Conservation (phyloP, 768 basidiomycete genomes). For the Trametes sanguinea region DNA sequence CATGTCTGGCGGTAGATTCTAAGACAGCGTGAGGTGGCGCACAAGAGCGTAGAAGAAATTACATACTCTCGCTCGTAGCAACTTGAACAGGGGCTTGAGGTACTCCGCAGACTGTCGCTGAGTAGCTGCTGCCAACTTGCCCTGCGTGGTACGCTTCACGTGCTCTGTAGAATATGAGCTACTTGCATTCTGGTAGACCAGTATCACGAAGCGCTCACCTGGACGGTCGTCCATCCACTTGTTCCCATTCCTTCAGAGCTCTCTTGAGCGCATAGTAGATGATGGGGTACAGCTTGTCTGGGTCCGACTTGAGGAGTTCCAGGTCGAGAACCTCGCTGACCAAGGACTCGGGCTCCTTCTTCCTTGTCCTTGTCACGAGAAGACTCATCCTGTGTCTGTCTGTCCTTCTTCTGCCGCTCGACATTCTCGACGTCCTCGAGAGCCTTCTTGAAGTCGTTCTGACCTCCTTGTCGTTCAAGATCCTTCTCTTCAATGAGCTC, state of each 20-base stretch:
- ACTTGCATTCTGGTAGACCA: background rate
- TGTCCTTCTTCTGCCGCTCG: constrained; percentile 64
- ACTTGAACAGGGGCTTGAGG: constrained; percentile 94
- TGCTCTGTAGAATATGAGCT: constrained; percentile 51
- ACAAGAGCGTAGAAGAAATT: background rate
- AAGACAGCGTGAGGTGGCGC: background rate
- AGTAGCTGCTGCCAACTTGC: constrained; percentile 92
- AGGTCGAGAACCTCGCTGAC: constrained; percentile 74
- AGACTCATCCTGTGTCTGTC: constrained; percentile 37
- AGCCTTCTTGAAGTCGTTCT: constrained; percentile 93
- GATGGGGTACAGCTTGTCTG: constrained; percentile 93
- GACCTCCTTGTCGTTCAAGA: constrained; percentile 75
- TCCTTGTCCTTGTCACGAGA: constrained; percentile 59
- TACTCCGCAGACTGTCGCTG: constrained; percentile 96
- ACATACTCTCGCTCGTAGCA: constrained; percentile 77
- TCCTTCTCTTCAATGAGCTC: constrained; percentile 95
- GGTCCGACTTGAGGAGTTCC: constrained; percentile 81
- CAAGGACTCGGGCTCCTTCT: constrained; percentile 45
- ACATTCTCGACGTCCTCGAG: constrained; percentile 85
- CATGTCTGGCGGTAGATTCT: constrained; percentile 85
- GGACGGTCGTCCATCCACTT: constrained; percentile 93
- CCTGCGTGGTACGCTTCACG: constrained; percentile 86
- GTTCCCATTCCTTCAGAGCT: constrained; percentile 94
- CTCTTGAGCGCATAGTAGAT: constrained; percentile 96
- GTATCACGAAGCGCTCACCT: constrained; percentile 48